Evolutionary conservation across 2,329 filamentous ascomycete genomes (phyloP), one percentile per base, ranked within the genome.

Genomic region (Paecilomyces dactylethromorphus): DNA sequence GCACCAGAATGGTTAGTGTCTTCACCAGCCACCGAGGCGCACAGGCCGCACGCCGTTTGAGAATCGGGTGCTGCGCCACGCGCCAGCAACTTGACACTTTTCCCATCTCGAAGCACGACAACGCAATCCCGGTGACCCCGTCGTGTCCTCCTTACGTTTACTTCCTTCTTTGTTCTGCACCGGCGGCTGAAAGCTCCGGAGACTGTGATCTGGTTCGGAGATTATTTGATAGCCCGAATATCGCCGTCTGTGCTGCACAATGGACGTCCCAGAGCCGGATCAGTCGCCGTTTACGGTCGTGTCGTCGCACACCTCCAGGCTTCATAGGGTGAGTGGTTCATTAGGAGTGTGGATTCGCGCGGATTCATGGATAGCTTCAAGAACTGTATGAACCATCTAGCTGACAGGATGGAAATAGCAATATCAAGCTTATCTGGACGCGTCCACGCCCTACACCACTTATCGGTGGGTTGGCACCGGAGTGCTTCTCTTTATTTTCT

Each of bases 341-440:
- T 24, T 21, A 15, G 11, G 21, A 7, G 13, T 4, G 21, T 52
- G 7, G 21, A 24, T 13, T 24, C 11, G 50, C 50, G 15, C 15
- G 15, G 39, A 45, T 45, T 45, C 39, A 18, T n/a, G 15, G 39
- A 45, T n/a, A 8, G n/a, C 2, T 10, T 29, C 53, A 5, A 21
- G 7, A 52, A 13, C 24, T 22, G 13, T 54, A n/a, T 56, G 39
- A 2, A 12, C 1, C 0, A 5, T 49, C n/a, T 57, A 3, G 21
- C 45, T 45, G 26, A 59, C 61, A 65, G 59, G 63, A 35, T 39
- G 57, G 11, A 49, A 56, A 57, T 76, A 97, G 92, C 85, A 92
- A 81, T 97, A 96, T 75, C 94, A 99, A 87, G 83, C 90, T 58
- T 90, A 94, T 64, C 87, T 99, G 66, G 94, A 99, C 78, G 90